Evolutionary conservation across 257 asterid genomes (phyloP), one percentile per base, ranked within the genome.

Genomic region (Avicennia marina): DNA sequence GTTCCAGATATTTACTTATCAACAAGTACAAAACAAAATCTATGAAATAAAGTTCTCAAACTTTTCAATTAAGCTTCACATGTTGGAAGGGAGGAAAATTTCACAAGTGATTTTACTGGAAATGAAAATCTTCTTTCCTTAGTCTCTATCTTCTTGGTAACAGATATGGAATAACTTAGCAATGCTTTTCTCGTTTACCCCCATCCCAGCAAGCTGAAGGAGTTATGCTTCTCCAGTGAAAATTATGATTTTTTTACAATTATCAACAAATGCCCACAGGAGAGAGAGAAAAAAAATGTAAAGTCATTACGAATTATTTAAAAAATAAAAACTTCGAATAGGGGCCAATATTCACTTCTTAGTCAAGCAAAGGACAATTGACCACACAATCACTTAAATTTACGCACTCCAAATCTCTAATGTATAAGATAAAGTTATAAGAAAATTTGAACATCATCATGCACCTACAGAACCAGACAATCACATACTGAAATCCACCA

Each of bases 381-480:
- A n/a, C n/a, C n/a, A n/a, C n/a, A n/a, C n/a, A n/a, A n/a, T n/a
- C n/a, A n/a, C n/a, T n/a, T n/a, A n/a, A n/a, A n/a, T n/a, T n/a
- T n/a, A n/a, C n/a, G n/a, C n/a, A n/a, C n/a, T n/a, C n/a, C n/a
- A n/a, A n/a, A n/a, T n/a, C n/a, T n/a, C n/a, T n/a, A n/a, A n/a
- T n/a, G n/a, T n/a, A n/a, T n/a, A n/a, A n/a, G n/a, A n/a, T n/a
- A n/a, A n/a, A n/a, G n/a, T n/a, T n/a, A n/a, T 7, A 29, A 29
- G 33, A 3, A 29, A 2, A 29, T 29, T 7, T 29, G 26, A 27
- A 42, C 33, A 53, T 40, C 56, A 68, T n/a, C 42, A 39, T 41
- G 51, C 67, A 60, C 36, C 33, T 44, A 51, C 48, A 44, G 56
- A 56, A 16, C 56, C 34, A 58, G 53, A 26, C 22, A 56, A 36